Base-by-base conservation (phyloP, 495 filamentous ascomycete species). In the Annulohypoxylon moriforme region DNA sequence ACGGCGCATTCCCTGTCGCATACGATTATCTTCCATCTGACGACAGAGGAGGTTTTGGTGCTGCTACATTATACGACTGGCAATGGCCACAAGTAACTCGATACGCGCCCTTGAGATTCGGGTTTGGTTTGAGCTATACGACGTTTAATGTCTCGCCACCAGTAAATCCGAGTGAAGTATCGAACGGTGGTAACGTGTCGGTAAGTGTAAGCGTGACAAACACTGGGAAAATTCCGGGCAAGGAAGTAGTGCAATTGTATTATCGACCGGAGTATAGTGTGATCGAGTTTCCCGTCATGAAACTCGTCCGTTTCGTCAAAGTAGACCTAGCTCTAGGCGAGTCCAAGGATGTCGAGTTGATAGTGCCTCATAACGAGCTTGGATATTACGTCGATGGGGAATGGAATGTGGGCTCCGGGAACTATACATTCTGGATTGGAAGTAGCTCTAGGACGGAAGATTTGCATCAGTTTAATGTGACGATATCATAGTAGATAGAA, bases 181-280 rank as follows among this genome's bases (percentile, higher is more conserved):
- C 31, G 2, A n/a, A 31, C 3, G 33, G 55, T 3, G 55, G 87
- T 60, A 89, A 92, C 49, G 83, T 86, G 1, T 73, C 79, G 8
- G 79, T 93, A 4, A 79, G 82, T 5, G 83, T 89, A 1, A 80
- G 82, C 3, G 71, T 96, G 16, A 85, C 79, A 20, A 94, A 96
- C 77, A 90, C 86, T 0, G 92, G 93, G 33, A 16, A 68, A 1
- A 75, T 87, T 0, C 69, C 77, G 0, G 93, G 93, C 1, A 85
- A 90, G 69, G 87, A 90, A 49, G 93, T 94, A 2, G 83, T 90
- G 2, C 93, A 96, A 75, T 74, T 93, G n/a, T 96, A 96, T 76
- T 77, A 94, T 58, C 87, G 85, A 4, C 91, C 89, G 69, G 89
- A 90, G 0, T 67, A 82, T 0, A 76, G 82, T 56, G 36, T 66